phyloP scores from a whole-genome alignment of 1,284 basidiomycete species.

The Moesziomyces sp. region DNA sequence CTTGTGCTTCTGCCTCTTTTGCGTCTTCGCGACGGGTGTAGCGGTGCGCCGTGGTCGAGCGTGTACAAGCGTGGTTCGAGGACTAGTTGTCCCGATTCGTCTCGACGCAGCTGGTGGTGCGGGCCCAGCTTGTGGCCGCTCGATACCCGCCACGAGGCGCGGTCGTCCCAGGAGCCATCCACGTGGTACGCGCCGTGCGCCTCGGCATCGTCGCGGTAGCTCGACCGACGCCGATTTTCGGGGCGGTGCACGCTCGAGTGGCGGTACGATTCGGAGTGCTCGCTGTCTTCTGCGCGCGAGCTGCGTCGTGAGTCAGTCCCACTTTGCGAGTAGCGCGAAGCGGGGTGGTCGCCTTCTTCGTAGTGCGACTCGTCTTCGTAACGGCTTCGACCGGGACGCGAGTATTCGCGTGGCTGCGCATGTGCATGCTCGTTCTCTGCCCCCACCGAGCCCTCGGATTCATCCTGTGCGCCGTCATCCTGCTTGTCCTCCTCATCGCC shows the following conservation, averaged over 20 bases:
- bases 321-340: slow-evolving; percentile 14
- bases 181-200: slow-evolving; percentile 26
- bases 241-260: slow-evolving; percentile 39
- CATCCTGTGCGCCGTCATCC: slow-evolving; percentile 2
- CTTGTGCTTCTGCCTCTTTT: slow-evolving; percentile 7
- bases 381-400: slow-evolving; percentile 20
- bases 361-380: slow-evolving; percentile 24
- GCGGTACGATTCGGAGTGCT: slow-evolving; percentile 26
- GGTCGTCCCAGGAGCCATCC: slow-evolving; percentile 46
- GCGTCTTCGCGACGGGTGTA: slow-evolving; percentile 8
- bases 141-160: slow-evolving; percentile 48
- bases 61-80: slow-evolving; percentile 42
- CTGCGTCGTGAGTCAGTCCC: slow-evolving; percentile 24
- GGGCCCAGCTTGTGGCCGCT: slow-evolving; percentile 56
- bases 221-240: slow-evolving; percentile 16
- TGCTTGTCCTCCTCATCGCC: slow-evolving; percentile 17
- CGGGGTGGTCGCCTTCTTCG: slow-evolving; percentile 36
- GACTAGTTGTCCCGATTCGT: slow-evolving; percentile 37
- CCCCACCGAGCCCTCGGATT: neutral
- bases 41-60: slow-evolving; percentile 29
- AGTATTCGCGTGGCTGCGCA: slow-evolving; percentile 13
- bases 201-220: slow-evolving; percentile 7
- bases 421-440: neutral
- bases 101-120: slow-evolving; percentile 38
- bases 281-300: slow-evolving; percentile 18